phyloP scores from a whole-genome alignment of 371 early-diverging fungal genomes.

The Dinochytrium kinnereticum region DNA sequence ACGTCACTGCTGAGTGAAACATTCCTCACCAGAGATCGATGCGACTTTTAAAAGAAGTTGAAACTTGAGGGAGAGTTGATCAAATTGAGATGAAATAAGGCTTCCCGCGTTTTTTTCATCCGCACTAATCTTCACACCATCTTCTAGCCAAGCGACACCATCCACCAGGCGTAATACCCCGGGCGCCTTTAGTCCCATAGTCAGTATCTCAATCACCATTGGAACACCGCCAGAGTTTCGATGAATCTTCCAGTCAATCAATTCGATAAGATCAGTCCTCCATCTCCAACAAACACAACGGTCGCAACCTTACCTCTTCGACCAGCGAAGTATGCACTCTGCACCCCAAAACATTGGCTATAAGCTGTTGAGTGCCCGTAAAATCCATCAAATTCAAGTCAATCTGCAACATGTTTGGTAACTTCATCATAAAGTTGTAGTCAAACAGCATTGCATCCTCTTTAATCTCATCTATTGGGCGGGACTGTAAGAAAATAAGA shows the following conservation, averaged over 20 bases:
- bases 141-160: neutral
- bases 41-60: slow-evolving; percentile 10
- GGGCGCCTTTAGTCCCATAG: neutral
- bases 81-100: slow-evolving; percentile 9
- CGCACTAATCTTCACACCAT: neutral
- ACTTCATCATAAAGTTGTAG: neutral
- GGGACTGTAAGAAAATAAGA: neutral
- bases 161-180: neutral
- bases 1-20: neutral
- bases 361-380: neutral
- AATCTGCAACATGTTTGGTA: neutral
- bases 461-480: neutral
- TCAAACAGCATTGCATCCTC: neutral
- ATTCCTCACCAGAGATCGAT: neutral
- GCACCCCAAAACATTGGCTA: neutral
- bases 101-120: neutral
- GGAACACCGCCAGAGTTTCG: slow-evolving; percentile 8
- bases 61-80: neutral
- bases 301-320: neutral
- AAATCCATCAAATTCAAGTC: neutral
- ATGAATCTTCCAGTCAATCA: neutral
- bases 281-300: too few species aligned
- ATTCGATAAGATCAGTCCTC: neutral
- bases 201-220: slow-evolving; percentile 6
- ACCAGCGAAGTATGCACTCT: neutral